A percentile compares a stretch with the other conserved stretches of the same genome.
phyloP scores from a whole-genome alignment of 1,284 basidiomycete species.

The Testicularia cyperi region DNA sequence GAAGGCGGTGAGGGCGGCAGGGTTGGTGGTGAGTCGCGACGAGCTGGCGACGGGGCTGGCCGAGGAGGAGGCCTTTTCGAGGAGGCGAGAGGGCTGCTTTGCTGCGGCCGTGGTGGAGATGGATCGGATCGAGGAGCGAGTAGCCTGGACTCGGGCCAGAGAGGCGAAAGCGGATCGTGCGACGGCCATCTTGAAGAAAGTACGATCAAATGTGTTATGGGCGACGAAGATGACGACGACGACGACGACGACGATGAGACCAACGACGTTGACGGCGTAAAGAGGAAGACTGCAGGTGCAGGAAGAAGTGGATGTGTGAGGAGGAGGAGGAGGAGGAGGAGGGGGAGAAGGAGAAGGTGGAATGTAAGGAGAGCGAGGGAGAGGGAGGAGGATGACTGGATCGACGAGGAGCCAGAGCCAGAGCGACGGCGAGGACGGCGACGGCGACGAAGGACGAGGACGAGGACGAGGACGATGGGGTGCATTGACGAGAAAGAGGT shows the following conservation, averaged over 20 bases:
- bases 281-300: no score
- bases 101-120: slow-evolving; percentile 23
- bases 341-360: slow-evolving; percentile 1
- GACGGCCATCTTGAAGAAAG: slow-evolving; percentile 15
- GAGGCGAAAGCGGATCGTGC: slow-evolving; percentile 39
- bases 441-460: neutral
- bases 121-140: slow-evolving; percentile 22
- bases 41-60: slow-evolving; percentile 26
- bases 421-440: neutral
- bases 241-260: slow-evolving; percentile 1
- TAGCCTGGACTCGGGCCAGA: slow-evolving; percentile 28
- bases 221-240: neutral
- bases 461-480: no score
- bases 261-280: slow-evolving; percentile 1
- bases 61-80: slow-evolving; percentile 17
- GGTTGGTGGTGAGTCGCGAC: slow-evolving; percentile 35
- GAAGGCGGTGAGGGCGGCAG: slow-evolving; percentile 34
- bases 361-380: slow-evolving; percentile 1
- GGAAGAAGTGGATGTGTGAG: no score
- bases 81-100: slow-evolving; percentile 36
- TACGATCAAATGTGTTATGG: no score
- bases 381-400: neutral
- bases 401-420: neutral
- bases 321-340: slow-evolving; percentile 1
- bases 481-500: no score